A percentile compares a stretch with the other conserved stretches of the same genome.
Evolutionary conservation across 768 basidiomycete species (phyloP).

Genomic region (Ramaria sp.): DNA sequence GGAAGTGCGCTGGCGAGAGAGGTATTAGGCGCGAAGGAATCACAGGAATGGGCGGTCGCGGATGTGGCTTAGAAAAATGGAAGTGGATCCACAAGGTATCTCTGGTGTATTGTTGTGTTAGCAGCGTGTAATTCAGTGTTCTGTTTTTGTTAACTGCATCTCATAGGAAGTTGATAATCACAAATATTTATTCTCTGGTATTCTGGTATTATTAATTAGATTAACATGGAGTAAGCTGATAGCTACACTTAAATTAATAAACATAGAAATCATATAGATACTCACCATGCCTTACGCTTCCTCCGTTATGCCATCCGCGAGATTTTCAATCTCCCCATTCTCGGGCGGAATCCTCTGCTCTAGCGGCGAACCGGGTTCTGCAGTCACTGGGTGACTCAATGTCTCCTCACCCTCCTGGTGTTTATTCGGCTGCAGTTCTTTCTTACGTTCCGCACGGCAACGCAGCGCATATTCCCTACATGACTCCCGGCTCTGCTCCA

Average conservation of each 20-base stretch:
- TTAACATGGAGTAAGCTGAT: no score
- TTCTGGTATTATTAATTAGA: no score
- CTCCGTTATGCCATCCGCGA: not conserved
- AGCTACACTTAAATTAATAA: no score
- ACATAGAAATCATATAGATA: no score
- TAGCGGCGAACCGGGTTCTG: not conserved
- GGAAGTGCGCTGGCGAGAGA: not conserved
- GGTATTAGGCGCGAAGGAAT: not conserved
- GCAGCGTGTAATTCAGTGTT: not conserved
- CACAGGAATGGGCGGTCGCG: not conserved
- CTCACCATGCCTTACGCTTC: no score
- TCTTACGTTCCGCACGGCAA: conserved; percentile 44
- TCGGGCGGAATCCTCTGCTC: not conserved
- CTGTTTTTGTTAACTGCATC: not conserved
- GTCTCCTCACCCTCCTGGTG: conserved; percentile 43
- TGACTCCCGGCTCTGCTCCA: conserved; percentile 51
- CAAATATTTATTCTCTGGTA: no score
- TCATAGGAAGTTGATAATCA: not conserved
- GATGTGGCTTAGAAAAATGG: not conserved
- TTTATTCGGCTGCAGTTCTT: conserved; percentile 54
- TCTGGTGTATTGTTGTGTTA: not conserved
- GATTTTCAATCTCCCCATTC: not conserved
- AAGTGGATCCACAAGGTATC: not conserved
- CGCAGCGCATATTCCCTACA: conserved; percentile 57
- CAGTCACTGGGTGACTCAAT: conserved; percentile 24